Evolutionary conservation across 345 rosid genomes (phyloP).

Genomic region (Arabidopsis thaliana): TAIR10.1 NC_003070.9:9648501-9649000

Average conservation of each 20-base stretch:
- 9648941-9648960: conserved; percentile 42
- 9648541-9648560: conserved; percentile 69
- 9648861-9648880: conserved; percentile 56
- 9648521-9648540: conserved; percentile 83
- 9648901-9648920: conserved; percentile 44
- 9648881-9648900: conserved; percentile 55
- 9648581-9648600: conserved; percentile 39
- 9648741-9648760: conserved; percentile 53
- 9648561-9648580: conserved; percentile 68
- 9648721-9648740: conserved; percentile 54
- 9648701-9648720: conserved; percentile 59
- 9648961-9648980: conserved; percentile 55
- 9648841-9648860: conserved; percentile 43
- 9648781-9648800: conserved; percentile 44
- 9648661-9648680: conserved; percentile 43
- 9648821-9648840: conserved; percentile 55
- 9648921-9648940: conserved; percentile 33
- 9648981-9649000: conserved; percentile 45
- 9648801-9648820: conserved; percentile 60
- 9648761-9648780: conserved; percentile 16
- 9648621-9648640: conserved; percentile 37
- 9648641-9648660: conserved; percentile 37
- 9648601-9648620: conserved; percentile 11
- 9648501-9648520: conserved; percentile 71
- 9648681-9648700: conserved; percentile 69